These are phyloP conservation scores for Sclerotinia subarctica DNA, from an alignment of 2,329 filamentous ascomycete species.

Conservation along the genomic window DNA sequence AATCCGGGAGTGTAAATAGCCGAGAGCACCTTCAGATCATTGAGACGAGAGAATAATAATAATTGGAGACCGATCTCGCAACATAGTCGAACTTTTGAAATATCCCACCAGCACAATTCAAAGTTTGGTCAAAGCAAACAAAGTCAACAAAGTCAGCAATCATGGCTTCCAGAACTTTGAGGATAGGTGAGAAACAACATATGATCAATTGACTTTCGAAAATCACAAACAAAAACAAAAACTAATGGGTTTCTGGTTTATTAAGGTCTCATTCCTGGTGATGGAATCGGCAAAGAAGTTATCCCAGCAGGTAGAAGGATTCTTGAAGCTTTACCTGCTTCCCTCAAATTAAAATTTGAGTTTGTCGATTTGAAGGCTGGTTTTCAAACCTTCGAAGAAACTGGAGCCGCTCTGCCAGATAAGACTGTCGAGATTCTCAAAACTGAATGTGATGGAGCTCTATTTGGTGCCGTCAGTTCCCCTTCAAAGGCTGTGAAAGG, in stretches of 20 bases:
- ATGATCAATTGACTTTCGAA: background rate
- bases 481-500: slow-evolving; percentile 86
- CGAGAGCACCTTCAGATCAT: background rate
- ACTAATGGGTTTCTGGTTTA: slow-evolving; percentile 18
- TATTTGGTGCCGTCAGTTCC: slow-evolving; percentile 94
- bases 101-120: background rate
- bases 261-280: slow-evolving; percentile 89
- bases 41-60: background rate
- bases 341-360: slow-evolving; percentile 87
- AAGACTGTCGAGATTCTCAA: slow-evolving; percentile 86
- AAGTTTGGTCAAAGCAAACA: slow-evolving; percentile 18
- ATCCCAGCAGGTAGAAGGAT: slow-evolving; percentile 90
- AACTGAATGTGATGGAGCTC: slow-evolving; percentile 88
- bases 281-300: slow-evolving; percentile 97
- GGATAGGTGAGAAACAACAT: slow-evolving; percentile 57
- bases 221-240: slow-evolving; percentile 14
- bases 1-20: background rate
- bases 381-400: slow-evolving; percentile 89
- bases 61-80: slow-evolving; percentile 10
- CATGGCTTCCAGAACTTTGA: slow-evolving; percentile 63
- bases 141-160: slow-evolving; percentile 27
- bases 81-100: background rate
- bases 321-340: slow-evolving; percentile 88
- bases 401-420: slow-evolving; percentile 83
- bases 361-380: slow-evolving; percentile 92